Base-by-base conservation (phyloP, 352 stramenopile species). In the Phytophthora palmivora region DNA sequence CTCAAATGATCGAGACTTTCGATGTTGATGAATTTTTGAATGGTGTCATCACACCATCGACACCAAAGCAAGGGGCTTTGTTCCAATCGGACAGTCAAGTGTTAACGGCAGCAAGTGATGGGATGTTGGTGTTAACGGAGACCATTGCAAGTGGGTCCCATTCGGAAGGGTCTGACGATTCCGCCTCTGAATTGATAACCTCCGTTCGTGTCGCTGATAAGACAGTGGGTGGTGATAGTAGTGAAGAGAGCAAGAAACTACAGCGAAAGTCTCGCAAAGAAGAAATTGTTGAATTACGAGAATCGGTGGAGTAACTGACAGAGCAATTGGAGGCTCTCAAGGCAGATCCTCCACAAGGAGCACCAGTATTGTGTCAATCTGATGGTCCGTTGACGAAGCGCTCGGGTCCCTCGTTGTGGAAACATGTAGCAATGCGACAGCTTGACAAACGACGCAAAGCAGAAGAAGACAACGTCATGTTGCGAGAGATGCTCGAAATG, bases 381-480 rank as follows among this genome's bases (percentile, higher is more conserved):
- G 0, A 7, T 14, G 28, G 9, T 22, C 15, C 5, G 2, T 30
- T 52, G 10, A 15, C 5, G 3, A 24, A 52, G 18, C 24, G 24
- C 16, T 14, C 19, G 10, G 26, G 30, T 14, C 14, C 26, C 2
- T 21, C 57, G 3, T 30, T 78, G 10, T 78, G 70, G 64, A 58
- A 72, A n/a, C 32, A 60, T 6, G 10, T 58, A 0, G 64, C 69
- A 2, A 45, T 62, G 9, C 32, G 60, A n/a, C 69, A 77, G 19
- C 51, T 67, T 1, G 53, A 43, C 9, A 56, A 34, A 26, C 51
- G 63, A 8, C 43, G 45, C 1, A 50, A 45, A 15, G 57, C 69
- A 5, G 63, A 77, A 44, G 51, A 62, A 45, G 64, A 74, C 11
- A 77, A 74, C 34, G 41, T 44, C 5, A 41, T 26, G 8, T 34